Base-by-base conservation (phyloP, 306 rosid genomes). In the Fragaria vesca region DNA sequence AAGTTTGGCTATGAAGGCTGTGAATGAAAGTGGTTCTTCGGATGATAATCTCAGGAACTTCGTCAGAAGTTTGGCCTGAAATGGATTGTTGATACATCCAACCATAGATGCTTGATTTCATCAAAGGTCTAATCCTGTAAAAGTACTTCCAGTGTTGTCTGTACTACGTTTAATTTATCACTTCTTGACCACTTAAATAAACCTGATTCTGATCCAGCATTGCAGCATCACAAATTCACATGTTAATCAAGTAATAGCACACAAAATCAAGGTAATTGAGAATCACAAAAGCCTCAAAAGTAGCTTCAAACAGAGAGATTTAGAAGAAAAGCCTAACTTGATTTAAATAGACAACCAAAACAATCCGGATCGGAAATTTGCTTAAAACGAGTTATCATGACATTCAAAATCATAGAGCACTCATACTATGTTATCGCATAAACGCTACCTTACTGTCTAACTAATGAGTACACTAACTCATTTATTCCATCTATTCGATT, bases 21-120 rank as follows among this genome's bases (percentile, higher is more conserved):
- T 71, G 30, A 47, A 13, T 18, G 72, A 73, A 18, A 81, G 86
- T 15, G 87, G 87, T 9, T 66, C 90, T 54, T 81, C 84, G 0
- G 16, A 79, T 1, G n/a, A 61, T 4, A 76, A 82, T 13, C 71
- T 87, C 9, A 82, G 28, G 34, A 2, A 10, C 5, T 79, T 81
- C 40, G 4, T 76, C 48, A 38, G 16, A 66, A 8, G 63, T 45
- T 60, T 61, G 58, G 21, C 8, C 30, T 40, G 30, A 68, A 43
- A 73, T 13, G 46, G 26, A 2, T 66, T 32, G 18, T 28, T 36
- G 16, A 16, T 12, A 2, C 12, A 4, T 11, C 66, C 34, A 6
- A 32, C 43, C 69, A 32, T 7, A 3, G 38, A 63, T 13, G 11
- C 2, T 62, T 32, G 69, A 34, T 63, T 30, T 32, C 69, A 32